Percentiles rank a stretch among this genome's conserved stretches.
Conservation (phyloP, 768 basidiomycete species). For the Lactarius sanguifluus region DNA sequence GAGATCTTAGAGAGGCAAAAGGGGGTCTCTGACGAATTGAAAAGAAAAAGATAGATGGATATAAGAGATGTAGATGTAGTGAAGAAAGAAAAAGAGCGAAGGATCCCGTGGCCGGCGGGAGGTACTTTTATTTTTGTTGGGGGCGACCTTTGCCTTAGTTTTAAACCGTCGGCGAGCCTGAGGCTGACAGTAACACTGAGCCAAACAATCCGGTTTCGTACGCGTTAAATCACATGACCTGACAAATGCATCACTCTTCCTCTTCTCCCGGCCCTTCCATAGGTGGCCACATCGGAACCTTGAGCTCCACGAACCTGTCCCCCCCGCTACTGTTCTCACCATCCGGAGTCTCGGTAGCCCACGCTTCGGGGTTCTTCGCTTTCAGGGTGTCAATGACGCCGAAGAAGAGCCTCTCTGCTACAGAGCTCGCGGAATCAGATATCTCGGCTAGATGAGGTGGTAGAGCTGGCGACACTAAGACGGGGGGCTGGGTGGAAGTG, state of each 20-base stretch:
- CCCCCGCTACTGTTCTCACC: constrained; percentile 15
- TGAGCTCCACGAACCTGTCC: constrained; percentile 29
- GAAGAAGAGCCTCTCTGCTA: constrained; percentile 28
- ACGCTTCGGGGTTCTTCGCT: constrained; percentile 18
- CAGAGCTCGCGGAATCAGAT: constrained; percentile 25
- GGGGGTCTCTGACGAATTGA: constrained; percentile 19
- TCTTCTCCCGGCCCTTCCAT: constrained; percentile 22
- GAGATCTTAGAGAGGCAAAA: constrained; percentile 7
- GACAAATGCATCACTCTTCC: constrained; percentile 4
- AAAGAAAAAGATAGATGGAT: constrained; percentile 12
- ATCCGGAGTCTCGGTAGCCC: constrained; percentile 8
- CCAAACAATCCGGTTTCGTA: constrained; percentile 17
- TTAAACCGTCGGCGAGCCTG: constrained; percentile 11
- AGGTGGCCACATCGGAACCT: constrained; percentile 27
- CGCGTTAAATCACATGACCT: constrained; percentile 25
- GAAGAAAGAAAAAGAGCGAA: constrained; percentile 5
- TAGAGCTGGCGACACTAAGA: constrained; percentile 19
- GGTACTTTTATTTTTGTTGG: constrained; percentile 11
- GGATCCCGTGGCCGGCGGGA: constrained; percentile 14
- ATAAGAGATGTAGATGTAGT: constrained; percentile 17
- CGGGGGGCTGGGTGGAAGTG: neutral
- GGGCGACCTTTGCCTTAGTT: constrained; percentile 1
- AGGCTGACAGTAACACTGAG: neutral
- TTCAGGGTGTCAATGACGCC: constrained; percentile 21
- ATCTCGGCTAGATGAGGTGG: constrained; percentile 14